Base-by-base conservation (phyloP, 2,329 filamentous ascomycete genomes). In the Colletotrichum neosansevieriae region DNA sequence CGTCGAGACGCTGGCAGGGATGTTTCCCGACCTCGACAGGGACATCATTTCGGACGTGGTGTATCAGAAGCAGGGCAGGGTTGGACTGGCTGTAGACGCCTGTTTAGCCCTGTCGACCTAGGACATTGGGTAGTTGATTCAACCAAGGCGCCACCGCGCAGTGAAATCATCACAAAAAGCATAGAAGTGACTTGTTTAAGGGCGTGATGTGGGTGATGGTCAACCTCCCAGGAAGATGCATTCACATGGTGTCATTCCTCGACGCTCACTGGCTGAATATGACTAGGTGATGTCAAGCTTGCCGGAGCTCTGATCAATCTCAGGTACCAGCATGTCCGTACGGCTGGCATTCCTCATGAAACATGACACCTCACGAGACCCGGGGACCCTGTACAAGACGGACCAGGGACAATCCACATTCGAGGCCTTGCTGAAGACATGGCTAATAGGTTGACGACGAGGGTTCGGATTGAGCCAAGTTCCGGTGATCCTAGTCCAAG, bases 41-140 rank as follows among this genome's bases (percentile, higher is more conserved):
- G 97, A 99, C 56, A 88, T 99, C 42, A 98, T 99, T 76, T 94
- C 94, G 75, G 96, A 99, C 81, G 96, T 99, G 45, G 96, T 99
- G 29, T 90, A 95, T 78, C 89, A 97, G 82, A 98, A 99, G 81
- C 91, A 98, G 80, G 97, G 96, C 77, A 94, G 92, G 79, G 92
- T 96, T 74, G 92, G 92, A 44, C 82, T 94, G 73, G 93, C 93
- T n/a, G 93, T 96, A 45, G 93, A 96, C 79, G 93, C 92, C 54
- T 96, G 93, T 79, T 86, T 96, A 72, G 92, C 92, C 70, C 82
- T 96, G 65, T 87, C 85, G 40, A 77, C 80, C 45, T 86, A 63
- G 40, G 21, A 15, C 24, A 42, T 47, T 2, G 32, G 19, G 40
- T 58, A 64, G 38, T 17, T 38, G 5, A 59, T 17, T 40, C 9